A percentile compares a stretch with the other conserved stretches of the same genome.
Conservation (phyloP, 1,139 yeast genomes). For the Candida labiduridarum region DNA sequence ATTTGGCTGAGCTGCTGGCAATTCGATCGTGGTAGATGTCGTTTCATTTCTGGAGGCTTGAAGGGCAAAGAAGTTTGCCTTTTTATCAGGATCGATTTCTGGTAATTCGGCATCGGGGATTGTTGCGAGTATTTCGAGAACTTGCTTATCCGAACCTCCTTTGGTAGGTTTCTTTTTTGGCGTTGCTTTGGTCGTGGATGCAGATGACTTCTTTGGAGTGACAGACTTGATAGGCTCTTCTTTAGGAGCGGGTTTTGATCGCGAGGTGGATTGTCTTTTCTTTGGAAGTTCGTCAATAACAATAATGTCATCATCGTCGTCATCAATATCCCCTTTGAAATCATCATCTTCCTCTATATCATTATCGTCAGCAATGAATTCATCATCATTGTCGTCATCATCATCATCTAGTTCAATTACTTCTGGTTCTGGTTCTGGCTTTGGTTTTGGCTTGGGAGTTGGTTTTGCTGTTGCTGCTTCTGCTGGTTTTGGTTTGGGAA, state of each 20-base stretch:
- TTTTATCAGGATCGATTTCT: constrained; percentile 47
- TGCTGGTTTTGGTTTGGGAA: constrained; percentile 2
- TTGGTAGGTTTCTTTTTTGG: constrained; percentile 11
- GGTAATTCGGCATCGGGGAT: constrained; percentile 76
- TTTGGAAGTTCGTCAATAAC: background rate
- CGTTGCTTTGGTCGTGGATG: constrained; percentile 5
- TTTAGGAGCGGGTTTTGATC: constrained; percentile 10
- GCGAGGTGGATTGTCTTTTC: constrained; percentile 5
- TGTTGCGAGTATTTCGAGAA: constrained; percentile 55
- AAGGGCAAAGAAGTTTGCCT: constrained; percentile 53
- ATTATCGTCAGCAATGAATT: constrained; percentile 4
- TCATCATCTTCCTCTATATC: constrained; percentile 13
- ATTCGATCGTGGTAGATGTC: constrained; percentile 35
- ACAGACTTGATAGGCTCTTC: constrained; percentile 4
- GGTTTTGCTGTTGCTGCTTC: constrained; percentile 5
- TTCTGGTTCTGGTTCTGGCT: constrained; percentile 13
- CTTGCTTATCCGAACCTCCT: constrained; percentile 26
- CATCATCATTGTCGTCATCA: constrained; percentile 16
- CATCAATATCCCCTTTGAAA: constrained; percentile 14
- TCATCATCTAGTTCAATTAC: constrained; percentile 19
- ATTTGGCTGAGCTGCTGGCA: constrained; percentile 79
- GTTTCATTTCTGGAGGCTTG: constrained; percentile 27
- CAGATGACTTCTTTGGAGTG: background rate
- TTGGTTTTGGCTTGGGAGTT: constrained; percentile 4
- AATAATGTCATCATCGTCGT: constrained; percentile 4